Conservation (phyloP, 352 stramenopile genomes). For the Poterioochromonas sp. region DNA sequence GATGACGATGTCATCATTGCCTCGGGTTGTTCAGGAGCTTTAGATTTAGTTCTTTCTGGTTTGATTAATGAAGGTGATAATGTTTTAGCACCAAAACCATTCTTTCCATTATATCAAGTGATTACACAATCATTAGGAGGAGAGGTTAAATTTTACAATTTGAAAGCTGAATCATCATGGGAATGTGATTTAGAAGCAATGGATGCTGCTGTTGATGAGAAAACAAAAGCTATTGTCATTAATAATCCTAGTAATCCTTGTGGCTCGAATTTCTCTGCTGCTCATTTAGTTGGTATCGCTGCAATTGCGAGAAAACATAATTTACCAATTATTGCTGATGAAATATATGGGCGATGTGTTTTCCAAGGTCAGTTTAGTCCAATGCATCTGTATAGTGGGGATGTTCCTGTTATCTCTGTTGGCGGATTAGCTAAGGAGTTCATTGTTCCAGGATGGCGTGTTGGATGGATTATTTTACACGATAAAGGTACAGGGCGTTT, state of each 20-base stretch:
- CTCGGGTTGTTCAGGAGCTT: constrained; percentile 78
- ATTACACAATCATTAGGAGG: constrained; percentile 81
- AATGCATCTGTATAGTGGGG: constrained; percentile 66
- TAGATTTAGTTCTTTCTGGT: constrained; percentile 79
- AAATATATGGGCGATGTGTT: constrained; percentile 67
- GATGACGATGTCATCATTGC: constrained; percentile 84
- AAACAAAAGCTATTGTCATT: constrained; percentile 74
- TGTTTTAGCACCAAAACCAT: constrained; percentile 80
- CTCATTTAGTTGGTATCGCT: constrained; percentile 52
- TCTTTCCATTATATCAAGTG: constrained; percentile 88
- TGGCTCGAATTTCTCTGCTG: constrained; percentile 80
- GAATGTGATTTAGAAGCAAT: constrained; percentile 81
- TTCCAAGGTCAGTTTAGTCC: constrained; percentile 45
- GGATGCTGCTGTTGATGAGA: constrained; percentile 65
- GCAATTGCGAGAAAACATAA: constrained; percentile 59
- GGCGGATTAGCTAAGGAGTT: constrained; percentile 86
- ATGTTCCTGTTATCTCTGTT: constrained; percentile 64
- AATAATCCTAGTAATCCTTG: constrained; percentile 92
- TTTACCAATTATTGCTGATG: constrained; percentile 80
- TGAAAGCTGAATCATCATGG: constrained; percentile 69
- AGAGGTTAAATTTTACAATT: constrained; percentile 75
- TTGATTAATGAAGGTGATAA: constrained; percentile 78
- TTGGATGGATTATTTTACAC: constrained; percentile 88
- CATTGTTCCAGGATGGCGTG: constrained; percentile 82
- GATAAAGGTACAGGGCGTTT: constrained; percentile 52